These are phyloP conservation scores for Mycena amicta DNA, from an alignment of 768 basidiomycete species.

Conservation along the genomic window DNA sequence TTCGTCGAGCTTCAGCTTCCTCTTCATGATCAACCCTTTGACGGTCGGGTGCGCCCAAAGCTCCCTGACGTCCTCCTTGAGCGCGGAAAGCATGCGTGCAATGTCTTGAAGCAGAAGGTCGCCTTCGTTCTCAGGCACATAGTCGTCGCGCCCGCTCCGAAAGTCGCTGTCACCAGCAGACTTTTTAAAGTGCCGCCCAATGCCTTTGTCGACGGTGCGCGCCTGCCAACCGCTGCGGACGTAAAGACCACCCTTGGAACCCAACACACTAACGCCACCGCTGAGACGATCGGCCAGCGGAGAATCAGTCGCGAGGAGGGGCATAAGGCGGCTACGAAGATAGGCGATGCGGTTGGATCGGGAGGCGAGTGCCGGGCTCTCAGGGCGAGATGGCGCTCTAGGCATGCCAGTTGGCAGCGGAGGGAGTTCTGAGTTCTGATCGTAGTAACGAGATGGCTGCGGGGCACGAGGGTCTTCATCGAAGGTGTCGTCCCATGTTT, in stretches of 20 bases:
- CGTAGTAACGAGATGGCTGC: slow-evolving; percentile 16
- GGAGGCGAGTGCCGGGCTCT: slow-evolving; percentile 30
- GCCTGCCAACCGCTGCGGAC: slow-evolving; percentile 85
- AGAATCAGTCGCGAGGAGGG: slow-evolving; percentile 62
- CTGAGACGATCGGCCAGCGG: slow-evolving; percentile 73
- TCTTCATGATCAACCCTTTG: slow-evolving; percentile 62
- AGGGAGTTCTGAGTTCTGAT: slow-evolving; percentile 5
- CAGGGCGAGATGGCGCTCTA: slow-evolving; percentile 30
- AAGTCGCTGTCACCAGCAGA: slow-evolving; percentile 34
- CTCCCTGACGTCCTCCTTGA: slow-evolving; percentile 65
- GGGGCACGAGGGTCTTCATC: slow-evolving; percentile 46
- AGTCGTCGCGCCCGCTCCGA: slow-evolving; percentile 33
- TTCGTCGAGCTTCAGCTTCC: slow-evolving; percentile 79
- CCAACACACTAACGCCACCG: slow-evolving; percentile 71
- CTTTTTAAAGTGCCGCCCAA: slow-evolving; percentile 37
- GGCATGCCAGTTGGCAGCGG: slow-evolving; percentile 20
- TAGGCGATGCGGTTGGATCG: slow-evolving; percentile 44
- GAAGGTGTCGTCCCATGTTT: slow-evolving; percentile 61
- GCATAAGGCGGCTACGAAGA: slow-evolving; percentile 60
- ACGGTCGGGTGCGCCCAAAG: slow-evolving; percentile 78
- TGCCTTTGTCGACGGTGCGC: slow-evolving; percentile 58
- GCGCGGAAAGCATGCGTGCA: slow-evolving; percentile 57
- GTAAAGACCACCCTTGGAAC: slow-evolving; percentile 74
- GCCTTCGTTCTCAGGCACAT: slow-evolving; percentile 39
- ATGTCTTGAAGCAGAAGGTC: slow-evolving; percentile 65